These are phyloP conservation scores for Suillus lakei DNA, from an alignment of 768 basidiomycete genomes.

Conservation along the genomic window DNA sequence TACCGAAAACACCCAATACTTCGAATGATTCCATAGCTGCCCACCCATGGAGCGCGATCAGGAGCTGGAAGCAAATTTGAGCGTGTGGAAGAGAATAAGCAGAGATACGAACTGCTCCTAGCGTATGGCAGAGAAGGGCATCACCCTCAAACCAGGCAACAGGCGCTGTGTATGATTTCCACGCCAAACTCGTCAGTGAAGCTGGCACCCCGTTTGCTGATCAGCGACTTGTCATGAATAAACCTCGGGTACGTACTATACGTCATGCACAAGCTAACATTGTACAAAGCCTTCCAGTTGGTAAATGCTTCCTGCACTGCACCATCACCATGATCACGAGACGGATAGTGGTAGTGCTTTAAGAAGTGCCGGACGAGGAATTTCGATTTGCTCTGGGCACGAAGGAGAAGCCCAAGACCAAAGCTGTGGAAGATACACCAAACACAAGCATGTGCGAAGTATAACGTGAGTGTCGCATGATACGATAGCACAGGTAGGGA, in stretches of 20 bases:
- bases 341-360: conserved; percentile 91
- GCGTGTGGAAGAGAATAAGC: conserved; percentile 12
- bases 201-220: conserved; percentile 46
- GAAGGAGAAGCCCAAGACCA: conserved; percentile 82
- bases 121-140: conserved; percentile 83
- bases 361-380: conserved; percentile 93
- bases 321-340: conserved; percentile 66
- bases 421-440: conserved; percentile 92
- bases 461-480: conserved; percentile 56
- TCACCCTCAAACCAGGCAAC: conserved; percentile 87
- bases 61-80: conserved; percentile 51
- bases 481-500: conserved; percentile 64
- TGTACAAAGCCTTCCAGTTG: conserved; percentile 95
- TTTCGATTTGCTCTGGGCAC: conserved; percentile 83
- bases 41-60: conserved; percentile 92
- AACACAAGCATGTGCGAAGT: conserved; percentile 80
- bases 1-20: conserved; percentile 92
- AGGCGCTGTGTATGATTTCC: conserved; percentile 88
- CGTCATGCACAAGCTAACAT: conserved; percentile 92
- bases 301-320: conserved; percentile 93
- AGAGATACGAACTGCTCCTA: conserved; percentile 72
- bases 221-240: not conserved
- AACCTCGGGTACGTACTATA: conserved; percentile 62
- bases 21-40: conserved; percentile 88
- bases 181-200: conserved; percentile 84